Evolutionary conservation across 768 basidiomycete genomes (phyloP), one percentile per base, ranked within the genome.

Genomic region (Leccinum imitatum): DNA sequence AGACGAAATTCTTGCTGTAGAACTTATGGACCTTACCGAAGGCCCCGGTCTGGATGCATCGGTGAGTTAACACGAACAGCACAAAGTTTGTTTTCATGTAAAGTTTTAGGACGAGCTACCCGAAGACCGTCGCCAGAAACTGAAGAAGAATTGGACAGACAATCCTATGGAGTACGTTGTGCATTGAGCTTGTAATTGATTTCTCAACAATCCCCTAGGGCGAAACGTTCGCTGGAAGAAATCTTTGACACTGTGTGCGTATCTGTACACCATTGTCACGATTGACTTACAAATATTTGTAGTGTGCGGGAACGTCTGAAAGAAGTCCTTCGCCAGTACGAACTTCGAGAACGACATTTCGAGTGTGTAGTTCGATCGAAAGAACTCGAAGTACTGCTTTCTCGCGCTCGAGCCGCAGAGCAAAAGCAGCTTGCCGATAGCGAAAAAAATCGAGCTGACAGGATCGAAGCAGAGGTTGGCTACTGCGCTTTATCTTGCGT

Each of bases 351-450:
- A 77, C 87, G 86, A 70, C 93, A 95, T 78, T 95, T 94, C 66
- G 93, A 94, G 76, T 93, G 91, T 63, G 89, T 95, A 30, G 87
- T 95, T 58, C 89, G 93, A 46, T 94, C 93, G 47, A 95, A 95
- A 75, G 93, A 95, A 73, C 82, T 95, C 23, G 93, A 95, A 70
- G 90, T 95, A 15, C 76, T 95, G 19, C 80, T 95, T 15, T 92
- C 93, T 52, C 85, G 91, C 33, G 93, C 93, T 47, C 87, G 92
- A 72, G 88, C 90, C 25, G 91, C 92, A 10, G 93, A 94, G 68
- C 90, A 93, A 72, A 90, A 89, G 72, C 89, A 92, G 65, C 78
- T 93, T 50, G 87, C 87, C 14, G 89, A 93, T 52, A 83, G 84
- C 54, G 90, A 93, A 73, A 90, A 85, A 71, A 65, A 71, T 52